phyloP scores from a whole-genome alignment of 768 basidiomycete genomes.

The Boletus vinaceobasis region DNA sequence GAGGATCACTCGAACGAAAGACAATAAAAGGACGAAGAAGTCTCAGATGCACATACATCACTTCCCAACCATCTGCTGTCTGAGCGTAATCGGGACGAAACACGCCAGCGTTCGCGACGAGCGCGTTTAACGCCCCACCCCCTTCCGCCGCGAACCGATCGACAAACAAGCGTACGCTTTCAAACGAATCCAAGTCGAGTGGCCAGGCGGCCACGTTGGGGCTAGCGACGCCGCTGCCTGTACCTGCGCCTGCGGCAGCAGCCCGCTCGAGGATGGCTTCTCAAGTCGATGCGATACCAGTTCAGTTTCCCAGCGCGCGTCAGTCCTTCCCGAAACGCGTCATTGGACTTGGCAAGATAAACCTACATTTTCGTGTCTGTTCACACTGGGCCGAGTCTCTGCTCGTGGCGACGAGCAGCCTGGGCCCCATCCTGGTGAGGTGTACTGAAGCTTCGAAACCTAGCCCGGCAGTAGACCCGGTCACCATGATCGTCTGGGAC shows the following conservation, averaged over 20 bases:
- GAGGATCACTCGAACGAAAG: not conserved
- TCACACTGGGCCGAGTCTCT: slow-evolving; percentile 26
- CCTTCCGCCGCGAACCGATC: slow-evolving; percentile 26
- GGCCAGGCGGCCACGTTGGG: slow-evolving; percentile 27
- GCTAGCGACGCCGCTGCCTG: not conserved
- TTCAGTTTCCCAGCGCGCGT: not conserved
- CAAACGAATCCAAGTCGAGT: slow-evolving; percentile 32
- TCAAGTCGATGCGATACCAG: not conserved
- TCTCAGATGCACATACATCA: slow-evolving; percentile 35
- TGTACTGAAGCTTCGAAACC: slow-evolving; percentile 28
- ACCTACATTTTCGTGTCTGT: slow-evolving; percentile 12
- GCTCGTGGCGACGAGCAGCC: slow-evolving; percentile 31
- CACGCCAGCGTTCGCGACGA: slow-evolving; percentile 32
- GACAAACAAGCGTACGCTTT: slow-evolving; percentile 29
- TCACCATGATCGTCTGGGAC: slow-evolving; percentile 46
- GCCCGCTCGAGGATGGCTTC: slow-evolving; percentile 12
- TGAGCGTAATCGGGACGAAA: slow-evolving; percentile 11
- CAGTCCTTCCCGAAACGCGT: not conserved
- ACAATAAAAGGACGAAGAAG: not conserved
- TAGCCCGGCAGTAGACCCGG: slow-evolving; percentile 44
- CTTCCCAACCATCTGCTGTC: slow-evolving; percentile 46
- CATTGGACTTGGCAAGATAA: not conserved
- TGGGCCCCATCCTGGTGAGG: slow-evolving; percentile 32
- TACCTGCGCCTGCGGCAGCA: not conserved
- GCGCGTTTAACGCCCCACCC: slow-evolving; percentile 19